Evolutionary conservation across 78 protist species (phyloP).

Genomic region (Carpediemonas membranifera): DNA sequence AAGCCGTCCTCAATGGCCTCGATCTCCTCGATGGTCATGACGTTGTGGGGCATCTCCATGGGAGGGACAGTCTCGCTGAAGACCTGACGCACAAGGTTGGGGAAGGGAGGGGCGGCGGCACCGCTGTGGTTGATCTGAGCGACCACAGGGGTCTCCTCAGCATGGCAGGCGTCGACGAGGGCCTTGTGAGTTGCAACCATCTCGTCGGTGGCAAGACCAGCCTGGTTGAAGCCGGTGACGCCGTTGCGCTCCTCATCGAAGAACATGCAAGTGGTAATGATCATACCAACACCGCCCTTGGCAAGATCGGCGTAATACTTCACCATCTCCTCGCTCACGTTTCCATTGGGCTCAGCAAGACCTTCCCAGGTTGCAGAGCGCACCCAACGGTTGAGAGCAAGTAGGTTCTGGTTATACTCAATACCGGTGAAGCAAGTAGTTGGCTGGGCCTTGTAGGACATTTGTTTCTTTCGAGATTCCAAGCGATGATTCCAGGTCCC

Average conservation of each 20-base stretch:
- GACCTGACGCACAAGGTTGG: not conserved
- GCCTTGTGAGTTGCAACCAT: not conserved
- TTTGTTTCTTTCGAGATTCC: too few relatives aligned
- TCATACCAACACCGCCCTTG: not conserved
- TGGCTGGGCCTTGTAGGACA: too few relatives aligned
- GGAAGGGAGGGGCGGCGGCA: not conserved
- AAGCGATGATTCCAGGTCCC: too few relatives aligned
- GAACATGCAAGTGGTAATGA: not conserved
- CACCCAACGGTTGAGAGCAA: not conserved
- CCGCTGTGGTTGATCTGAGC: constrained; percentile 1
- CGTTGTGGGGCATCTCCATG: not conserved
- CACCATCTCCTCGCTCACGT: not conserved
- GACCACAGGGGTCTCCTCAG: not conserved
- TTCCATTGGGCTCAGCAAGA: not conserved
- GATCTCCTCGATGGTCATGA: constrained; percentile 48
- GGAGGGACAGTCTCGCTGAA: not conserved
- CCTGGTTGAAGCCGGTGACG: not conserved
- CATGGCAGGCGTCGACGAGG: not conserved
- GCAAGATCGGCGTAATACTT: not conserved
- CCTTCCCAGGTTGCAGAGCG: not conserved
- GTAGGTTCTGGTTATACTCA: too few relatives aligned
- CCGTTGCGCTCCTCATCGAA: not conserved
- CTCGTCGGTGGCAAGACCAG: not conserved
- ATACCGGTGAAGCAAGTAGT: too few relatives aligned
- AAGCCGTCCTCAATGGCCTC: constrained; percentile 13